Percentiles rank a stretch among this genome's conserved stretches.
Evolutionary conservation across 163 green algal genomes (phyloP).

Genomic region (Chloromonas sp.): DNA sequence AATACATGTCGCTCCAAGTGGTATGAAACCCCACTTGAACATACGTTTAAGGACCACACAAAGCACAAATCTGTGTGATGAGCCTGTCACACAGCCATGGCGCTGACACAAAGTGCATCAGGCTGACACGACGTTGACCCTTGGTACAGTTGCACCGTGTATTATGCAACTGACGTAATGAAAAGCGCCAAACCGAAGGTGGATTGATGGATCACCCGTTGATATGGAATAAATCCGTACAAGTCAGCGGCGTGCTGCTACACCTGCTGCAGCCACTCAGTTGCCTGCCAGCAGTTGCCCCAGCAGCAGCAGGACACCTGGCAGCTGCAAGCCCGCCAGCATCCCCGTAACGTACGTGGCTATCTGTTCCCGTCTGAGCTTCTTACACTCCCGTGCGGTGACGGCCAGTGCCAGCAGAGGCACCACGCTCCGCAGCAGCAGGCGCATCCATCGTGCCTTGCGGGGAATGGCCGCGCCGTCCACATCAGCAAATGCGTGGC

Average conservation of each 20-base stretch:
- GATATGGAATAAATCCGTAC: too few species aligned
- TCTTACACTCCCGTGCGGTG: background rate
- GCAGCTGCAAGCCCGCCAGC: background rate
- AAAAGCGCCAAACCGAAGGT: too few species aligned
- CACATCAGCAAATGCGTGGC: too few species aligned
- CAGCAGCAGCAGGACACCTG: background rate
- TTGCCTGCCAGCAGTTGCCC: background rate
- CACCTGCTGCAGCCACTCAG: background rate
- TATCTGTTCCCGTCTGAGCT: background rate
- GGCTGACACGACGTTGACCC: too few species aligned
- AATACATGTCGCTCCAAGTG: too few species aligned
- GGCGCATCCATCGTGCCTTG: background rate
- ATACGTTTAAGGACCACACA: too few species aligned
- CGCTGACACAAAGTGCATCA: background rate
- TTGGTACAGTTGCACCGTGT: background rate
- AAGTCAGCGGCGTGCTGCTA: too few species aligned
- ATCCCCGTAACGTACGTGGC: background rate
- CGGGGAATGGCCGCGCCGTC: too few species aligned
- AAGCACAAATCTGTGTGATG: too few species aligned
- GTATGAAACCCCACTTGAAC: too few species aligned
- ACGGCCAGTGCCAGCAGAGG: background rate
- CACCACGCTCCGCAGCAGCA: background rate
- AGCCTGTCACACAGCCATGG: too few species aligned
- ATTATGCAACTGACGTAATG: background rate
- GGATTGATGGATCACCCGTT: too few species aligned